Evolutionary conservation across 352 stramenopile genomes (phyloP).

Genomic region (Phytophthora ramorum): DNA sequence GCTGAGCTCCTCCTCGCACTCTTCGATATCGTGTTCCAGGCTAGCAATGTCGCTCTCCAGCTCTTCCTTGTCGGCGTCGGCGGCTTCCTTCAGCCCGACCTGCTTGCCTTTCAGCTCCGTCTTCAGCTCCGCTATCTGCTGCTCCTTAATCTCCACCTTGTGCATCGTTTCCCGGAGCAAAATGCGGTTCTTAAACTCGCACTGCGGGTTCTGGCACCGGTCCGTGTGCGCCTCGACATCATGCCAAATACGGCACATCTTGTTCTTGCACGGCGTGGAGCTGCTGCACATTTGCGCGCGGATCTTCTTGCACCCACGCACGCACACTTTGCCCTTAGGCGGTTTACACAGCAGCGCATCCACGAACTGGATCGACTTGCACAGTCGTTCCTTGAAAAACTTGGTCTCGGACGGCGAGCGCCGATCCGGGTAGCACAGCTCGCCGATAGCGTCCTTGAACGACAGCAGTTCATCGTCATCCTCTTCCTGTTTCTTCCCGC

Average conservation of each 20-base stretch:
- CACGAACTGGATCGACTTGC: constrained; percentile 74
- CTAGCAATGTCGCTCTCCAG: constrained; percentile 62
- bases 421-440: constrained; percentile 69
- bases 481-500: constrained; percentile 41
- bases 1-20: constrained; percentile 54
- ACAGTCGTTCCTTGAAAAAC: constrained; percentile 76
- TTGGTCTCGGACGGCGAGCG: constrained; percentile 56
- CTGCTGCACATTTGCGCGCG: constrained; percentile 72
- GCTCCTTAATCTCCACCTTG: constrained; percentile 73
- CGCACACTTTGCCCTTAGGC: constrained; percentile 52
- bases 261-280: constrained; percentile 70
- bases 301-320: constrained; percentile 65
- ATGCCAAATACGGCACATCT: constrained; percentile 75
- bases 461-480: constrained; percentile 57
- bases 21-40: constrained; percentile 67
- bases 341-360: constrained; percentile 70
- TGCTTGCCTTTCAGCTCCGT: constrained; percentile 50
- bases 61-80: constrained; percentile 43
- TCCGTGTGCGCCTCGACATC: constrained; percentile 76
- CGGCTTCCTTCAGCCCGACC: constrained; percentile 41
- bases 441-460: constrained; percentile 73
- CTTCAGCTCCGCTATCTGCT: constrained; percentile 47
- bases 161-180: constrained; percentile 79
- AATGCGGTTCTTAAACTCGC: constrained; percentile 76
- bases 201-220: constrained; percentile 67